Percentiles rank a stretch among this genome's conserved stretches.
These are phyloP conservation scores for Wilcoxina mikolae DNA, from an alignment of 495 filamentous ascomycete species.

Conservation along the genomic window DNA sequence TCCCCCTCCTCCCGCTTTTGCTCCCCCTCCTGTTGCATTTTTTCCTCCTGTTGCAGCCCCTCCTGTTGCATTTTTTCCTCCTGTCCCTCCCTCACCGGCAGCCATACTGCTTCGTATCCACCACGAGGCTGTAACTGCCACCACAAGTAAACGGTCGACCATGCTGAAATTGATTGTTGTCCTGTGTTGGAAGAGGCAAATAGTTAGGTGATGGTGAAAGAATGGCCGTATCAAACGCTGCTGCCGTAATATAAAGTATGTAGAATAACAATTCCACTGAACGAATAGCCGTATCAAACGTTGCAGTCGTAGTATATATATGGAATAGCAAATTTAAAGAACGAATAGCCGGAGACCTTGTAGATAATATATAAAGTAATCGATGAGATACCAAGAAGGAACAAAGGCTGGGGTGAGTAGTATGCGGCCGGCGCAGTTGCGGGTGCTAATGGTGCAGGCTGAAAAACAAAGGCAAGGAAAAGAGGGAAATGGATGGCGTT, in stretches of 20 bases:
- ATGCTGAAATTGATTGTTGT: background rate
- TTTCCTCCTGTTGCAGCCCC: background rate
- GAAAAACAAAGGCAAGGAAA: too few relatives aligned
- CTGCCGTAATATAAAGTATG: background rate
- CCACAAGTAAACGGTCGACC: background rate
- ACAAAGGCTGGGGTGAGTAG: background rate
- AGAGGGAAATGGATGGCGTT: too few relatives aligned
- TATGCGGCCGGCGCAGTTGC: background rate
- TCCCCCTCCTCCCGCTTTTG: background rate
- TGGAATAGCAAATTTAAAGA: background rate
- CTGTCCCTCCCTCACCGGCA: too few relatives aligned
- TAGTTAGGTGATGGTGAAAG: too few relatives aligned
- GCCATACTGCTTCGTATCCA: background rate
- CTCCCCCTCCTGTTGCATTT: background rate
- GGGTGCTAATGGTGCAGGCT: too few relatives aligned
- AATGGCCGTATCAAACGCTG: background rate
- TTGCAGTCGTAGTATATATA: background rate
- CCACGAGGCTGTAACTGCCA: background rate
- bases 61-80: background rate
- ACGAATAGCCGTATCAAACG: background rate
- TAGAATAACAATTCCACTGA: background rate
- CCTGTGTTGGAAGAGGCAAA: too few relatives aligned
- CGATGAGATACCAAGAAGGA: background rate
- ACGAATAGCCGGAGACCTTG: background rate
- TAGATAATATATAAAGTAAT: background rate